A percentile compares a stretch with the other conserved stretches of the same genome.
phyloP scores from a whole-genome alignment of 1,284 basidiomycete species.

The Ganoderma multipileum region DNA sequence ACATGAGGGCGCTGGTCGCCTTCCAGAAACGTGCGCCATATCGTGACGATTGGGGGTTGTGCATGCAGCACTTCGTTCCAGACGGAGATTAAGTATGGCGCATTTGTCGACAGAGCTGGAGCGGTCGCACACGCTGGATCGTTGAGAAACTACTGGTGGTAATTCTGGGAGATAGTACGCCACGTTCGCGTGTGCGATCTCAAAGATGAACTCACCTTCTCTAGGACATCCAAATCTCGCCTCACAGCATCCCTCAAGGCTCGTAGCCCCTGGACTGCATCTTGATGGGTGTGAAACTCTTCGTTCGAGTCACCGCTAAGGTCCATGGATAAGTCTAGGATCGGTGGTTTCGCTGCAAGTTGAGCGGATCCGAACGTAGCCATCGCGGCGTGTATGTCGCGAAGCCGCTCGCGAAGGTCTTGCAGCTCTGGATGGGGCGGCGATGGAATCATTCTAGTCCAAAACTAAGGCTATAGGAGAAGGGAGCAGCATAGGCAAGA shows the following conservation, averaged over 20 bases:
- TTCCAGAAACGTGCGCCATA: constrained; percentile 60
- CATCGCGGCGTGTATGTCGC: constrained; percentile 50
- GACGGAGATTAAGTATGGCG: constrained; percentile 76
- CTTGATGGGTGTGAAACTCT: constrained; percentile 48
- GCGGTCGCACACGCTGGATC: constrained; percentile 49
- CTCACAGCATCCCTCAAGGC: constrained; percentile 53
- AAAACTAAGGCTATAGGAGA: neutral
- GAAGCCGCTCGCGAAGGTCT: constrained; percentile 43
- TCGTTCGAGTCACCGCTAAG: constrained; percentile 36
- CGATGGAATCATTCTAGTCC: neutral
- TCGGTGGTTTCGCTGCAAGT: constrained; percentile 50
- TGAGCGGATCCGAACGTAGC: constrained; percentile 50
- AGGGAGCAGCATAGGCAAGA: neutral
- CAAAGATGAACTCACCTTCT: constrained; percentile 52
- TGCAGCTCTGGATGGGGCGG: constrained; percentile 48
- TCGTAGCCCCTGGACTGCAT: constrained; percentile 59
- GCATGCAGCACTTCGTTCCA: constrained; percentile 79
- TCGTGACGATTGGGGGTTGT: constrained; percentile 58
- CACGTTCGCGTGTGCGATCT: neutral
- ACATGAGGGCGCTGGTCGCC: constrained; percentile 29
- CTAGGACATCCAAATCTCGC: constrained; percentile 57
- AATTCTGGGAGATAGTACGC: neutral
- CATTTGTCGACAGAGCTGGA: constrained; percentile 70
- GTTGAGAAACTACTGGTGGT: constrained; percentile 64
- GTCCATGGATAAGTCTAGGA: constrained; percentile 62